phyloP scores from a whole-genome alignment of 2,329 filamentous ascomycete genomes.

The Ascochyta pisi region DNA sequence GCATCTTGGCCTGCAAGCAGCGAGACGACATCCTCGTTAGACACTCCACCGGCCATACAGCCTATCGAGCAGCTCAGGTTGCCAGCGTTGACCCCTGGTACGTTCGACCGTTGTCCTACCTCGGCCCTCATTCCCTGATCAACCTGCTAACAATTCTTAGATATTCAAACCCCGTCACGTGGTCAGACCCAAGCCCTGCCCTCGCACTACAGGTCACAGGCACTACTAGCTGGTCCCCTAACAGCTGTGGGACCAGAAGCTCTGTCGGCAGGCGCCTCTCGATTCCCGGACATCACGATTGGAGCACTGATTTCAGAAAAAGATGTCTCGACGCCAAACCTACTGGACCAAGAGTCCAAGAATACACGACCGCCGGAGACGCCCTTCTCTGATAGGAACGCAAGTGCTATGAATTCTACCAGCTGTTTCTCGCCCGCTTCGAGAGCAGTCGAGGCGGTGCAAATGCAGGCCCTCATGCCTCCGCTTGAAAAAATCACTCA shows the following conservation, averaged over 20 bases:
- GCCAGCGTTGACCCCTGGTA: constrained; percentile 15
- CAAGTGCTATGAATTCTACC: constrained; percentile 4
- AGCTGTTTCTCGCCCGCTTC: constrained; percentile 34
- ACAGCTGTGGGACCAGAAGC: constrained; percentile 16
- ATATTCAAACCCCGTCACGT: constrained; percentile 12
- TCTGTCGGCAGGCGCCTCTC: constrained; percentile 25
- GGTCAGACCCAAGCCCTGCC: constrained; percentile 1
- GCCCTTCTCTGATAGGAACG: constrained; percentile 10
- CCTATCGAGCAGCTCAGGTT: constrained; percentile 6
- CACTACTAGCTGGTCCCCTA: constrained; percentile 4
- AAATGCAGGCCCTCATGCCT: constrained; percentile 51
- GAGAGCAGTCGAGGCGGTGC: constrained; percentile 31
- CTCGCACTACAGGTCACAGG: constrained; percentile 2
- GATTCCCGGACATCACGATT: constrained; percentile 36
- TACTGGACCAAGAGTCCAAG: constrained; percentile 27
- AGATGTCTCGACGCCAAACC: constrained; percentile 24
- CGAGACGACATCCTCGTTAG: constrained; percentile 18
- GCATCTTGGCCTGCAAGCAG: constrained; percentile 16
- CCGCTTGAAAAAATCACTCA: constrained; percentile 27
- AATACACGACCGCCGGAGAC: constrained; percentile 21
- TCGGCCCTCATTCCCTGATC: too few relatives aligned
- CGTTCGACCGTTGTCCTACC: background rate
- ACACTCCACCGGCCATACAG: constrained; percentile 12
- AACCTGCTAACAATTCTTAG: background rate
- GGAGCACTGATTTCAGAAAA: constrained; percentile 32